These are phyloP conservation scores for Phytophthora agathidicida DNA, from an alignment of 352 stramenopile genomes.

Conservation along the genomic window DNA sequence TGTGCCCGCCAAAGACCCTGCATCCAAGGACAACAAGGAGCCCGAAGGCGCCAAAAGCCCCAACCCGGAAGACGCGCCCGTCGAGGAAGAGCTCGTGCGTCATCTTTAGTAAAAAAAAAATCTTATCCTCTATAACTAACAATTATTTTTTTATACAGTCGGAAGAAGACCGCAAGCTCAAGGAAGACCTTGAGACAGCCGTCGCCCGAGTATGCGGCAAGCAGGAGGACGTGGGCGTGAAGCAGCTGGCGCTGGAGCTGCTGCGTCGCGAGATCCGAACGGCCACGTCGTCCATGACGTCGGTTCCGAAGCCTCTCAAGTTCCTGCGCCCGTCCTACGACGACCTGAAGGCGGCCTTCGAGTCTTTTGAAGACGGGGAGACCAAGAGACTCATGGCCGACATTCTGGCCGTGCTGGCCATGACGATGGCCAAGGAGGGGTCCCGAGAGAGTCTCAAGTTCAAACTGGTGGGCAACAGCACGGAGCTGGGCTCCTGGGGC, in stretches of 20 bases:
- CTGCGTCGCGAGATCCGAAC: conserved; percentile 97
- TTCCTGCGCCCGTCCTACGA: conserved; percentile 98
- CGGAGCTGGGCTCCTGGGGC: conserved; percentile 95
- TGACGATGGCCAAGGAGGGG: conserved; percentile 98
- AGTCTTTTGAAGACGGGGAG: conserved; percentile 51
- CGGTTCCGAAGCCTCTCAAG: conserved; percentile 99
- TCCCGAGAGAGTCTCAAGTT: conserved; percentile 88
- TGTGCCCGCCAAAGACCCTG: conserved; percentile 66
- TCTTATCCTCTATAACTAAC: not conserved
- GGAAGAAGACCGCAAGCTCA: conserved; percentile 93
- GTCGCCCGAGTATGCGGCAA: conserved; percentile 81
- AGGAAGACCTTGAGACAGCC: conserved; percentile 92
- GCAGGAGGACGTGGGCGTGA: conserved; percentile 66
- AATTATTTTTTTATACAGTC: conserved; percentile 48
- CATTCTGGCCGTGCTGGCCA: conserved; percentile 94
- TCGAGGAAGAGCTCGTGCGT: conserved; percentile 76
- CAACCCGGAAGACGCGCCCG: conserved; percentile 38
- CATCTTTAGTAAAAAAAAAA: not conserved
- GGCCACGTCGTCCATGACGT: conserved; percentile 99
- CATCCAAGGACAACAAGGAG: conserved; percentile 47
- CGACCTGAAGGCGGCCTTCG: conserved; percentile 87
- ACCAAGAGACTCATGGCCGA: conserved; percentile 88
- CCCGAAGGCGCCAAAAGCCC: conserved; percentile 31
- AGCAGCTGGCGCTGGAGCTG: conserved; percentile 94
- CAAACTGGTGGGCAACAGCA: conserved; percentile 92